Conservation (phyloP, 176 grass and related monocot genomes). For the Oryza australiensis region DNA sequence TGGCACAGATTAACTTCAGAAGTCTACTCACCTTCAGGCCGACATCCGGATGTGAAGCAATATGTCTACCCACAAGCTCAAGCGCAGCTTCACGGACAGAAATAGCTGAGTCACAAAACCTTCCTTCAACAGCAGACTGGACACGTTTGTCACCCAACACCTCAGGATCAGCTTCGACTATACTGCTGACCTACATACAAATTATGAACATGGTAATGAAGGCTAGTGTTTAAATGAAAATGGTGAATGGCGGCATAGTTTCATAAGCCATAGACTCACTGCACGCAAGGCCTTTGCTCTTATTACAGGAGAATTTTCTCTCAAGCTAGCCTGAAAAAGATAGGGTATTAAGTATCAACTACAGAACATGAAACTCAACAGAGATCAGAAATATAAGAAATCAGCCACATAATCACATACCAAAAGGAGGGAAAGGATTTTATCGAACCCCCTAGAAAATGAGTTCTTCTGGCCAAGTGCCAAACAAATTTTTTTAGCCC, state of each 20-base stretch:
- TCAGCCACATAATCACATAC: slow-evolving; percentile 49
- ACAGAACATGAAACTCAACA: slow-evolving; percentile 15
- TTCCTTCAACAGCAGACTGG: slow-evolving; percentile 97
- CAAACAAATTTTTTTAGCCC: slow-evolving; percentile 92
- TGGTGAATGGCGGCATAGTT: slow-evolving; percentile 28
- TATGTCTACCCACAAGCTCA: slow-evolving; percentile 98
- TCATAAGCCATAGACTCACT: slow-evolving; percentile 58
- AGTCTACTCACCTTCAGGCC: slow-evolving; percentile 79
- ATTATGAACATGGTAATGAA: slow-evolving; percentile 27
- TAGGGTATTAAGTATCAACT: slow-evolving; percentile 21
- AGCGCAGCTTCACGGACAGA: slow-evolving; percentile 99
- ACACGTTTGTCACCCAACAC: slow-evolving; percentile 93
- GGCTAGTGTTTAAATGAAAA: slow-evolving; percentile 28
- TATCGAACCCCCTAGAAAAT: slow-evolving; percentile 93
- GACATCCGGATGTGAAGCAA: slow-evolving; percentile 98
- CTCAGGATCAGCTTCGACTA: slow-evolving; percentile 98
- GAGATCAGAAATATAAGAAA: slow-evolving; percentile 32
- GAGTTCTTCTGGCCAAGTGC: slow-evolving; percentile 91
- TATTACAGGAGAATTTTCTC: slow-evolving; percentile 97
- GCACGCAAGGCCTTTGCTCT: slow-evolving; percentile 97
- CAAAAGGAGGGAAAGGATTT: slow-evolving; percentile 93
- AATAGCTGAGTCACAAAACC: slow-evolving; percentile 98
- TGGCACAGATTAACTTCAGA: slow-evolving; percentile 26
- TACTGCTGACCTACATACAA: slow-evolving; percentile 82
- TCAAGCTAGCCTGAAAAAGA: slow-evolving; percentile 91